Conservation (phyloP, 106 monocot species). For the Phalaenopsis aphrodite region DNA sequence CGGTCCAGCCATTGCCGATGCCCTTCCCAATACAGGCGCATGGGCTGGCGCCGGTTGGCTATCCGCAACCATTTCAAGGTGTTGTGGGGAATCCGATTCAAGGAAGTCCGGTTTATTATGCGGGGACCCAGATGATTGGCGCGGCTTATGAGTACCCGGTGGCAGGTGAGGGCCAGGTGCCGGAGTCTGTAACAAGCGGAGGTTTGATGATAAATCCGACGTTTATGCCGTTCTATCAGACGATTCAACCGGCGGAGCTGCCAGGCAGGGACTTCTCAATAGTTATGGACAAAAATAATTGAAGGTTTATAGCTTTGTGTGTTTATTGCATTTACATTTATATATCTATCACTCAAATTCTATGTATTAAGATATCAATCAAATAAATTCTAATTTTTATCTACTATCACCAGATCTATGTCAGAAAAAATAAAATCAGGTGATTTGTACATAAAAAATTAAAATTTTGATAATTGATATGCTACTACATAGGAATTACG, state of each 20-base stretch:
- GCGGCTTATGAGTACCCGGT: constrained; percentile 4
- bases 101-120: background rate
- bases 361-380: no score
- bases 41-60: constrained; percentile 4
- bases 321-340: no score
- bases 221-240: constrained; percentile 2
- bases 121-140: background rate
- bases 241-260: constrained; percentile 3
- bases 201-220: constrained; percentile 15
- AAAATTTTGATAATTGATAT: no score
- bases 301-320: background rate
- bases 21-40: background rate
- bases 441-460: no score
- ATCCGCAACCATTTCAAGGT: background rate
- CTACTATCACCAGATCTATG: no score
- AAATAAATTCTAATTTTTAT: no score
- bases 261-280: constrained; percentile 5
- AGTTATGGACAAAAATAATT: background rate
- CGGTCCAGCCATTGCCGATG: constrained; percentile 9
- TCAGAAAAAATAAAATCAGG: no score
- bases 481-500: no score
- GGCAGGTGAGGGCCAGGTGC: background rate
- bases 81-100: background rate
- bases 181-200: constrained; percentile 5
- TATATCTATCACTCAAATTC: no score